Evolutionary conservation across 2,329 filamentous ascomycete species (phyloP).

Genomic region (Xylaria polymorpha): DNA sequence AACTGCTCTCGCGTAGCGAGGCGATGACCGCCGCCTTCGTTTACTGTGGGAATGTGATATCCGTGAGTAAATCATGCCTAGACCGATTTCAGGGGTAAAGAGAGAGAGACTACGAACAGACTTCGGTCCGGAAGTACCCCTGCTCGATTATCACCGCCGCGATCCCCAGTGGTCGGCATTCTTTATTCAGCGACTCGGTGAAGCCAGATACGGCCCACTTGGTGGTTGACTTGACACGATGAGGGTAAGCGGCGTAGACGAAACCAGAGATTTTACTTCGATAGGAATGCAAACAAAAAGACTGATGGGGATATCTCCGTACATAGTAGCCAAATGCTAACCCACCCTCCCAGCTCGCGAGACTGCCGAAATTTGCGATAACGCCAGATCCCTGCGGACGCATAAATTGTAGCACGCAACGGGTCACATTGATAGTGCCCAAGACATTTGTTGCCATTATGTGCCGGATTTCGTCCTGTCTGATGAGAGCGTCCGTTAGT

Average conservation of each 20-base stretch:
- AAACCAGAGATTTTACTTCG: not conserved
- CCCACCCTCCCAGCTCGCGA: conserved; percentile 11
- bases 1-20: conserved; percentile 14
- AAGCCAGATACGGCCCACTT: conserved; percentile 19
- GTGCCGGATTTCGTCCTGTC: not conserved
- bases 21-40: conserved; percentile 7
- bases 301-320: not conserved
- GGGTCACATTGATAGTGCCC: not conserved
- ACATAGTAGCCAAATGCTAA: conserved; percentile 22
- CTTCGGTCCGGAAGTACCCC: conserved; percentile 20
- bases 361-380: conserved; percentile 20
- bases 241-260: not conserved
- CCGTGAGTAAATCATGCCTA: not conserved
- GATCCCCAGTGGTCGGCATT: conserved; percentile 9
- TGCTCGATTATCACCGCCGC: conserved; percentile 24
- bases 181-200: conserved; percentile 5
- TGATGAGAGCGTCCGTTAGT: not conserved
- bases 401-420: conserved; percentile 6
- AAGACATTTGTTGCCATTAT: conserved; percentile 11
- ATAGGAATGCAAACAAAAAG: not conserved
- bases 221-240: not conserved
- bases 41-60: not conserved
- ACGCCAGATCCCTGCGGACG: conserved; percentile 19
- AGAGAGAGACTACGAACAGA: conserved; percentile 1
- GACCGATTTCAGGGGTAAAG: not conserved